Base-by-base conservation (phyloP, 176 grass and related monocot genomes). In the Raddia distichophylla region DNA sequence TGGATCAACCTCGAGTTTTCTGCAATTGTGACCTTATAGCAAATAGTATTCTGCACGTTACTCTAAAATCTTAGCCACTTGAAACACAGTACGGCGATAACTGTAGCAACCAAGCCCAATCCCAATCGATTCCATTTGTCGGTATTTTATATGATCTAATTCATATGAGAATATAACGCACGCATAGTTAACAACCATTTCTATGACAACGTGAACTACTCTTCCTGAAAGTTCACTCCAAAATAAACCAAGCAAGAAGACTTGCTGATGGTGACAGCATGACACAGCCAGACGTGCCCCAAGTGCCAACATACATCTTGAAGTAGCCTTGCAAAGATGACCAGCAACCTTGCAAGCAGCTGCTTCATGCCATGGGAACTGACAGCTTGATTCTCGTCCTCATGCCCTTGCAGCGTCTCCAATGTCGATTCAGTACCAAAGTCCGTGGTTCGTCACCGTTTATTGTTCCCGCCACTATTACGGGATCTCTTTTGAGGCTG, bases 401-500 rank as follows among this genome's bases (percentile, higher is more conserved):
- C 17, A 16, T 72, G 16, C 80, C 16, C 70, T 60, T 82, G 44
- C 43, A 82, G 55, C 67, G 4, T 51, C 79, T 72, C 17, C 80
- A 68, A 53, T 64, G 58, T 7, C 3, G 4, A 6, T 73, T 10
- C 17, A 82, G 46, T 72, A 50, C 46, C 45, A 52, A 27, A 27
- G 40, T 75, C 55, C 82, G 73, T 72, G 54, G 65, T 51, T 15
- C 61, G 60, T 89, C 80, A 92, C 53, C 78, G 81, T 71, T 84
- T 87, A 63, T 65, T 68, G 76, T 87, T 92, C 47, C 18, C 52
- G 76, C 60, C 79, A 77, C 75, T 69, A 22, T 80, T 71, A 45
- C 66, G 80, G 77, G 83, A 55, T 66, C 87, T 92, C 84, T 92
- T 89, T 48, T 71, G 83, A 27, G 8, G 47, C 71, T 80, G 71